A percentile compares a stretch with the other conserved stretches of the same genome.
phyloP scores from a whole-genome alignment of 805 yeast species.

The Kuraishia piskuri region DNA sequence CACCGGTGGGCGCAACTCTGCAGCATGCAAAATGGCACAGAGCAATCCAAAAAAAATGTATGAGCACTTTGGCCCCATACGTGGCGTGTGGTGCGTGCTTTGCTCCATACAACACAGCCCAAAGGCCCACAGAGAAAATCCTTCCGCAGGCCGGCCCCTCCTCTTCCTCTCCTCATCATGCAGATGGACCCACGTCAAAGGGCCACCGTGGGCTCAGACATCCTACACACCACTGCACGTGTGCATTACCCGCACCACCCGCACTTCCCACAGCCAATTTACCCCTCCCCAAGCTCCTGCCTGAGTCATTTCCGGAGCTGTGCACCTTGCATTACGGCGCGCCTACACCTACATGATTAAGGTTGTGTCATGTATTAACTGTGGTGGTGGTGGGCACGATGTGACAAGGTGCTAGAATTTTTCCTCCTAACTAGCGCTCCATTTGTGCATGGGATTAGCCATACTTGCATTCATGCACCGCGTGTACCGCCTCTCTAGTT shows the following conservation, averaged over 20 bases:
- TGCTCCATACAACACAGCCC: not conserved
- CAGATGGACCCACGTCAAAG: not conserved
- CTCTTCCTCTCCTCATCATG: not conserved
- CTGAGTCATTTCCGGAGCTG: not conserved
- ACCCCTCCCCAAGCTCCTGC: not conserved
- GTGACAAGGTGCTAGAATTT: not conserved
- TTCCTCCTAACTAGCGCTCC: not conserved
- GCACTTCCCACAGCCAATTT: too few relatives aligned
- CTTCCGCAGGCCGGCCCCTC: not conserved
- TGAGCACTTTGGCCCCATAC: not conserved
- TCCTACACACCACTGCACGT: not conserved
- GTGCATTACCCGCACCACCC: not conserved
- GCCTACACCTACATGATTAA: not conserved
- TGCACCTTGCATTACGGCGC: not conserved
- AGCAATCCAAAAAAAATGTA: not conserved
- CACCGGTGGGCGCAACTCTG: not conserved
- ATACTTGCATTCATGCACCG: not conserved
- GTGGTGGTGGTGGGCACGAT: not conserved
- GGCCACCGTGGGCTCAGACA: not conserved
- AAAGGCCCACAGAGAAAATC: too few relatives aligned
- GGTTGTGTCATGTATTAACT: not conserved
- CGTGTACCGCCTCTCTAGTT: not conserved
- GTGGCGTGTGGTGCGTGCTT: not conserved
- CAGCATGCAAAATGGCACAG: not conserved
- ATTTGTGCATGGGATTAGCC: not conserved